Base-by-base conservation (phyloP, 805 yeast genomes). In the Ogataea siamensis region DNA sequence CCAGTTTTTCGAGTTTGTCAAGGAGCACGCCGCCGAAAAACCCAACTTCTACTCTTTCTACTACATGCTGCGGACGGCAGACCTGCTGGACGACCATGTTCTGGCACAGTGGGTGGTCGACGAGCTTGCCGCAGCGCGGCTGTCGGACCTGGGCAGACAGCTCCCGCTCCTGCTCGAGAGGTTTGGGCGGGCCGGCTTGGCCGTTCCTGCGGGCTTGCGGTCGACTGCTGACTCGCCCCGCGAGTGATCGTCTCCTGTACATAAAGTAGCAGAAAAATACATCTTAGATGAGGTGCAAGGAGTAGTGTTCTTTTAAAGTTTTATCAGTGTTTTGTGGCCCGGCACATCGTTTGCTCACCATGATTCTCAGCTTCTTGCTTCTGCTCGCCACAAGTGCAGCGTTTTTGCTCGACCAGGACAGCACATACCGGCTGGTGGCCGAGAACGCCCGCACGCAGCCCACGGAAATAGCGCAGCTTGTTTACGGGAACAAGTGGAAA, bases 41-140 rank as follows among this genome's bases (percentile, higher is more conserved):
- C 78, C 80, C n/a, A 76, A 76, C 51, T 53, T 60, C 41, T 76
- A 51, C 62, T 73, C 80, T 5, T 76, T 53, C 55, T 74, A 63
- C 55, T 74, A 59, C 57, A 51, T 76, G 47, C 50, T 76, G 36
- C 58, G 54, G 29, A 67, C 67, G 47, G 73, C 66, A 32, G 34
- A 53, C 24, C 55, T 54, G 26, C 50, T 51, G 23, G 57, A 60
- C 18, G 66, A 71, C 43, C 37, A 34, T 15, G 55, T 53, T 9
- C 55, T 58, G 32, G 49, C 66, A 15, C 64, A 67, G 42, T 55
- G 44, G 43, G 51, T 72, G 12, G 43, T 76, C 15, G 54, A 62
- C 25, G 73, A 73, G 37, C 38, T 76, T 33, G 58, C 57, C 2
- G 49, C 54, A 4, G 46, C 54, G 17, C 40, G 58, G 5, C 44